These are phyloP conservation scores for Globisporangium irregulare DNA, from an alignment of 352 stramenopile genomes.

Conservation along the genomic window DNA sequence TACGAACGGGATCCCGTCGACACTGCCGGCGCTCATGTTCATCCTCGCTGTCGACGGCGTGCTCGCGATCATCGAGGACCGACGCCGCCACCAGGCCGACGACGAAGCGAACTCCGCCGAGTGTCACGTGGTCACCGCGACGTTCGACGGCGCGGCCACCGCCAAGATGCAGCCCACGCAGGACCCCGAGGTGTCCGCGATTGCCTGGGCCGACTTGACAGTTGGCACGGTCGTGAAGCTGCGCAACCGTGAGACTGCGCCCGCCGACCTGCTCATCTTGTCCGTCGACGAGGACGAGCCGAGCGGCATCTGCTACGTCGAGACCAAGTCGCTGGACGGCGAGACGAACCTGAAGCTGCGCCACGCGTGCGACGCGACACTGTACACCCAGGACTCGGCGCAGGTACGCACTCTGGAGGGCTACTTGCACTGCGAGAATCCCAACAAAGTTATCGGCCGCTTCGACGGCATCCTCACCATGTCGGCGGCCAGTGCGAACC, in stretches of 20 bases:
- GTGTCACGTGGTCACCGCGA: constrained; percentile 51
- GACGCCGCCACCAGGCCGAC: constrained; percentile 70
- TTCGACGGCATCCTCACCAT: constrained; percentile 72
- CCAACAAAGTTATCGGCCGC: constrained; percentile 75
- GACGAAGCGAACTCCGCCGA: constrained; percentile 77
- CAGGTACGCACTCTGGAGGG: constrained; percentile 40
- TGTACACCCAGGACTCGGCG: constrained; percentile 32
- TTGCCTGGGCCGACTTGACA: constrained; percentile 70
- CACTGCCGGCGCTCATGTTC: constrained; percentile 80
- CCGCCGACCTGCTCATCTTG: constrained; percentile 85
- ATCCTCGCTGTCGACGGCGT: constrained; percentile 86
- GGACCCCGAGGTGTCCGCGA: constrained; percentile 43
- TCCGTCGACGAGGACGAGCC: constrained; percentile 69
- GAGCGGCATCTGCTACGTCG: constrained; percentile 80
- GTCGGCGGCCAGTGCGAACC: constrained; percentile 14
- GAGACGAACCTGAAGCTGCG: constrained; percentile 91
- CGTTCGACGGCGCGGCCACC: constrained; percentile 35
- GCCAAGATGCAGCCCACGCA: constrained; percentile 24
- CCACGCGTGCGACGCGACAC: constrained; percentile 57
- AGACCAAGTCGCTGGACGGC: constrained; percentile 88
- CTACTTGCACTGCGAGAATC: constrained; percentile 64
- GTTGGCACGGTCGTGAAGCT: constrained; percentile 84
- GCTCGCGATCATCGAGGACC: constrained; percentile 86
- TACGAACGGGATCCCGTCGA: constrained; percentile 76
- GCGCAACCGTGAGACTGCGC: constrained; percentile 71